Conservation (phyloP, 2,329 filamentous ascomycete species). For the Byssoonygena ceratinophila region DNA sequence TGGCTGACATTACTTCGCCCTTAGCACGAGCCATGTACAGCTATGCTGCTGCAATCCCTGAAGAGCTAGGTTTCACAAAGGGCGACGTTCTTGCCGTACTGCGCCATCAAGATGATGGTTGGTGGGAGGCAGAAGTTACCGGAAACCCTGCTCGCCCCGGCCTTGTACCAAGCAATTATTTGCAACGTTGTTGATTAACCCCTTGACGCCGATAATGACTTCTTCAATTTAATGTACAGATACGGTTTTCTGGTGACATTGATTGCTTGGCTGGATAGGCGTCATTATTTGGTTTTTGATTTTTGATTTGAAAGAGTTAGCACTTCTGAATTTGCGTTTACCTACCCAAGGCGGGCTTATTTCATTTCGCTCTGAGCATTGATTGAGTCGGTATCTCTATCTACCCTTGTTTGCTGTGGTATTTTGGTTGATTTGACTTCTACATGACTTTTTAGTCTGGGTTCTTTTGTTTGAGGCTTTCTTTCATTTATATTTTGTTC, state of each 20-base stretch:
- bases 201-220: neutral
- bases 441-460: too few species aligned
- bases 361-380: neutral
- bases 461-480: too few species aligned
- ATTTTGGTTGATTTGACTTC: neutral
- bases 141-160: slow-evolving; percentile 41
- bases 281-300: neutral
- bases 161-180: slow-evolving; percentile 57
- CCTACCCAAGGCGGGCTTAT: neutral
- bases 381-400: too few species aligned
- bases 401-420: neutral
- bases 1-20: neutral
- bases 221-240: neutral
- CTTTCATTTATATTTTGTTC: neutral
- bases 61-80: slow-evolving; percentile 86
- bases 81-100: slow-evolving; percentile 83
- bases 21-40: slow-evolving; percentile 85
- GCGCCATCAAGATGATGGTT: slow-evolving; percentile 89
- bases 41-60: slow-evolving; percentile 88
- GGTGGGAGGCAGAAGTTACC: slow-evolving; percentile 97
- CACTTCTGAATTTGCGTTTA: neutral
- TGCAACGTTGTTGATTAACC: slow-evolving; percentile 48
- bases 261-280: neutral
- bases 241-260: neutral
- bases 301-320: neutral